phyloP scores from a whole-genome alignment of 768 basidiomycete genomes.

The Paxillus ammoniavirescens region DNA sequence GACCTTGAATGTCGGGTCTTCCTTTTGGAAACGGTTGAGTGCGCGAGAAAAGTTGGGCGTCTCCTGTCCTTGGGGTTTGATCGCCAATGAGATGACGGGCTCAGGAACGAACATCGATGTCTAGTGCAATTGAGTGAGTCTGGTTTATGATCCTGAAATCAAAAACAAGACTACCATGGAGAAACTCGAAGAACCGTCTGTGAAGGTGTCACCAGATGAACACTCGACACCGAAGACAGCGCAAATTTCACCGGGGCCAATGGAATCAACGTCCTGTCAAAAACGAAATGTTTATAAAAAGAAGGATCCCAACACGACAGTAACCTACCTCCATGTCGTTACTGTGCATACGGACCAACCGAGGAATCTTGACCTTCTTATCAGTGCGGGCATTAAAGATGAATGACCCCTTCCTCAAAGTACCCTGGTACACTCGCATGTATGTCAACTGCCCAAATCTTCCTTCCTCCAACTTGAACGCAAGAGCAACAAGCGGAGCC shows the following conservation, averaged over 20 bases:
- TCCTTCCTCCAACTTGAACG: conserved; percentile 98
- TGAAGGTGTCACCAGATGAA: conserved; percentile 96
- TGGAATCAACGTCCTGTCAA: conserved; percentile 79
- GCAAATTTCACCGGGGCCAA: conserved; percentile 98
- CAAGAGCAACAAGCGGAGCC: conserved; percentile 88
- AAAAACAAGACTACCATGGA: conserved; percentile 71
- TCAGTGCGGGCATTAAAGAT: conserved; percentile 94
- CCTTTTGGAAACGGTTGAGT: conserved; percentile 95
- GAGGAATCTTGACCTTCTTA: conserved; percentile 95
- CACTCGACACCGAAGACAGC: conserved; percentile 99
- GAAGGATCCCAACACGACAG: background rate
- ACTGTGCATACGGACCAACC: conserved; percentile 96
- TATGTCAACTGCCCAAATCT: conserved; percentile 97
- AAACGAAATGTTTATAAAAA: background rate
- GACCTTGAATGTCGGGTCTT: conserved; percentile 98
- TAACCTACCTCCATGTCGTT: conserved; percentile 93
- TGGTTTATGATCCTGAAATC: background rate
- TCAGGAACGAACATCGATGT: conserved; percentile 99
- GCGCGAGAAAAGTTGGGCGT: conserved; percentile 97
- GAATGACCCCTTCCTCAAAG: conserved; percentile 76
- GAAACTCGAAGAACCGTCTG: conserved; percentile 83
- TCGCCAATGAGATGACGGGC: conserved; percentile 93
- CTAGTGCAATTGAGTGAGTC: conserved; percentile 39
- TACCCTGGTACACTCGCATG: conserved; percentile 97
- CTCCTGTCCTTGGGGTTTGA: conserved; percentile 90